Percentiles rank a stretch among this genome's conserved stretches.
Evolutionary conservation across 78 protist genomes (phyloP).

Genomic region (Mastigamoeba balamuthi): DNA sequence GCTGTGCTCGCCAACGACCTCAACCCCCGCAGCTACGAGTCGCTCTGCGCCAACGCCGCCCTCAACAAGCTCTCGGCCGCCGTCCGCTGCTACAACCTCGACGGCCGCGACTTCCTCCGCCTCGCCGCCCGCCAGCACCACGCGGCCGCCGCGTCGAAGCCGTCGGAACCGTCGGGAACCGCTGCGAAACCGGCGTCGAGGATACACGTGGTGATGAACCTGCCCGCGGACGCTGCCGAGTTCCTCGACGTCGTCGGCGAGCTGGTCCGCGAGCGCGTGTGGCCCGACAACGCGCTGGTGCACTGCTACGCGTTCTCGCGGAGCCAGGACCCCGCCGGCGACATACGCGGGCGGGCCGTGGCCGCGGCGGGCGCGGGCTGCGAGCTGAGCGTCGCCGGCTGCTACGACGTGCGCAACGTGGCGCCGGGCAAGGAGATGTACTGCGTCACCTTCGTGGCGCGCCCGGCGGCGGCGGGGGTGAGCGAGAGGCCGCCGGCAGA

Average conservation of each 20-base stretch:
- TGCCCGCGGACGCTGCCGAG: slow-evolving; percentile 74
- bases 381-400: background rate
- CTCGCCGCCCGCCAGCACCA: too few species aligned
- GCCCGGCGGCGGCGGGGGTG: too few species aligned
- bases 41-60: slow-evolving; percentile 42
- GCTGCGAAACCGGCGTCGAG: background rate
- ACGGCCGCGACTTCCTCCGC: slow-evolving; percentile 51
- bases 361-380: background rate
- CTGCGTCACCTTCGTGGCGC: slow-evolving; percentile 61
- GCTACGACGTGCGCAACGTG: slow-evolving; percentile 58
- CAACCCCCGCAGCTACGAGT: slow-evolving; percentile 66
- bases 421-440: slow-evolving; percentile 71
- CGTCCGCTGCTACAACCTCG: slow-evolving; percentile 18
- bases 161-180: background rate
- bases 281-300: slow-evolving; percentile 7
- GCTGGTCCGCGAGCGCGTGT: background rate
- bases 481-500: too few species aligned
- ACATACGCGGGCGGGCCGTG: background rate
- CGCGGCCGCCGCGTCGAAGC: background rate
- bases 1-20: slow-evolving; percentile 89
- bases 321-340: background rate
- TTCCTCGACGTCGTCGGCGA: slow-evolving; percentile 62
- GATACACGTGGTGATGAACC: slow-evolving; percentile 76
- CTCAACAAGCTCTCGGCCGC: slow-evolving; percentile 23
- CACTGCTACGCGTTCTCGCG: slow-evolving; percentile 53